Base-by-base conservation (phyloP, 257 asterid species). In the Nemophila menziesii region DNA sequence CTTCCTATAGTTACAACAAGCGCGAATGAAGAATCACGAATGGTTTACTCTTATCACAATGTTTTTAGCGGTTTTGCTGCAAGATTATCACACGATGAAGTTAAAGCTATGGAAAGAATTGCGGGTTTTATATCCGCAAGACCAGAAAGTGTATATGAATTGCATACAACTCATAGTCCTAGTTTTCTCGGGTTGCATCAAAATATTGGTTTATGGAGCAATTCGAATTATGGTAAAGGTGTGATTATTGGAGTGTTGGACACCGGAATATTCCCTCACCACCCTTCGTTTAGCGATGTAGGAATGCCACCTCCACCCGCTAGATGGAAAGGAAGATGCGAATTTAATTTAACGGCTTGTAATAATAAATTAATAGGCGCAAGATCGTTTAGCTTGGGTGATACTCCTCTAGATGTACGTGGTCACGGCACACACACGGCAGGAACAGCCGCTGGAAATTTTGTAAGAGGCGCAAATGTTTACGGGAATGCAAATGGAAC, bases 361-460 rank as follows among this genome's bases (percentile, higher is more conserved):
- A 76, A 77, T 24, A 77, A 69, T 47, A 73, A 73, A 51, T 55
- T 77, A 39, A 77, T 73, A 4, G 86, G 86, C 40, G 74, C 74
- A 0, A 58, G 77, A 26, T 13, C 36, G 34, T 53, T 61, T 3
- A 2, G 8, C 0, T 6, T 4, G 0, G 61, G 16, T 3, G 18
- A 37, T 0, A 48, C 60, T 0, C 60, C 66, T 0, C n/a, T 58
- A 0, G 82, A 73, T 19, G n/a, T 13, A 0, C 4, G 2, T 5
- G 86, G 82, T 8, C 86, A 77, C 14, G 82, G 82, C 9, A 69
- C 79, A 0, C 82, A 69, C 23, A 63, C 75, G 0, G 74, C 86
- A 0, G 22, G 77, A 52, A 77, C 65, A 12, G 79, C 81, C 0
- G 86, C 82, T 0, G 82, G 86, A 8, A 50, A 49, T 52, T 77